These are phyloP conservation scores for Gossypium stocksii DNA, from an alignment of 345 rosid species.

Conservation along the genomic window DNA sequence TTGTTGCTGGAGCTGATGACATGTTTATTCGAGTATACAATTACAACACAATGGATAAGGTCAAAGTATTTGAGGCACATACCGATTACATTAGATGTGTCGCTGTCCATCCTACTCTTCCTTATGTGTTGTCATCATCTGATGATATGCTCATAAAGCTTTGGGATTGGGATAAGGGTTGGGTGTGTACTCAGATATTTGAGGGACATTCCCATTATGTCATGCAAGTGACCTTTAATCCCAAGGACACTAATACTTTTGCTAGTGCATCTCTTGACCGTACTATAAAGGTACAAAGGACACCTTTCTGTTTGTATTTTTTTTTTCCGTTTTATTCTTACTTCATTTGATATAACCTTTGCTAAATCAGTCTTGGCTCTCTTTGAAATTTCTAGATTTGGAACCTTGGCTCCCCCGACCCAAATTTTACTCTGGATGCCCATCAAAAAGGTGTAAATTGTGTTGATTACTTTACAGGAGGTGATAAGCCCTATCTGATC, in stretches of 20 bases:
- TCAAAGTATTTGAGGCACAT: conserved; percentile 96
- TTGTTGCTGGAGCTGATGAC: conserved; percentile 95
- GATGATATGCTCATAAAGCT: conserved; percentile 99
- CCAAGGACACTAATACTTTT: conserved; percentile 87
- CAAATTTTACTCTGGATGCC: conserved; percentile 90
- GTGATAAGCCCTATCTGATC: conserved; percentile 87
- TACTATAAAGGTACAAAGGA: conserved; percentile 61
- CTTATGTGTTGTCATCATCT: conserved; percentile 86
- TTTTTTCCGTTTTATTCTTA: conserved; percentile 14
- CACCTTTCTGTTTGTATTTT: conserved; percentile 4
- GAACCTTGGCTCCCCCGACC: conserved; percentile 95
- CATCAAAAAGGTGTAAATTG: conserved; percentile 94
- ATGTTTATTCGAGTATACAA: conserved; percentile 85
- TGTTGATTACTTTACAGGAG: conserved; percentile 91
- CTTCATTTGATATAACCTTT: conserved; percentile 5
- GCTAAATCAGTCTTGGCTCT: conserved; percentile 18
- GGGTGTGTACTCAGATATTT: conserved; percentile 86
- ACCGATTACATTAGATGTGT: conserved; percentile 92
- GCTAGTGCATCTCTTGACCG: conserved; percentile 99
- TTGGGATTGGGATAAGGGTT: conserved; percentile 99
- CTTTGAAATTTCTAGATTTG: conserved; percentile 52
- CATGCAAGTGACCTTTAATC: conserved; percentile 95
- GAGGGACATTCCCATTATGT: conserved; percentile 99
- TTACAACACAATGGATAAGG: conserved; percentile 85
- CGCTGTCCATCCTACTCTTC: conserved; percentile 90